Base-by-base conservation (phyloP, 805 yeast species). In the Tetrapisispora phaffii region DNA sequence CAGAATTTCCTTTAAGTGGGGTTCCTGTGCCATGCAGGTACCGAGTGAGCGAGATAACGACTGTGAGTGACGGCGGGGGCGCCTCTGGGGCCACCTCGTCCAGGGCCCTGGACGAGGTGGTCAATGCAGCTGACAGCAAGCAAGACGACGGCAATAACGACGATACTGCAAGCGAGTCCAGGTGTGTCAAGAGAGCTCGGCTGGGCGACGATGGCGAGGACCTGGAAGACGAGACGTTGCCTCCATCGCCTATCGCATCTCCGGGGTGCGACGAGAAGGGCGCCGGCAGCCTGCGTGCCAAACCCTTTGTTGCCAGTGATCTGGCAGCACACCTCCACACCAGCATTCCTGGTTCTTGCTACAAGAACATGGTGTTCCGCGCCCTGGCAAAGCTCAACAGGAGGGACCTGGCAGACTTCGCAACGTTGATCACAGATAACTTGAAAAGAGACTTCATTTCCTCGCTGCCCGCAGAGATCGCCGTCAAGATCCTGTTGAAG, bases 361-460 rank as follows among this genome's bases (percentile, higher is more conserved):
- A 40, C 50, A 24, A 45, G 42, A 41, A 34, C 32, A 21, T 45
- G 31, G 26, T 43, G n/a, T 43, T 20, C 29, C 16, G 38, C 3
- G 21, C 38, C 15, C 21, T 43, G 9, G 15, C 41, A 2, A 31
- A 36, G 26, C 8, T 41, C 20, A 38, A 41, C 33, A 54, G 66
- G 44, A 56, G 54, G 16, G 63, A 58, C 24, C 50, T 62, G 17
- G 59, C 65, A 10, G 66, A 62, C 48, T 42, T 62, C 19, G 56
- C 58, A 31, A 55, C 58, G 10, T 29, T 60, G 29, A 54, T 62
- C 21, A 53, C 55, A 29, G 63, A 58, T 42, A 53, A 60, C 41
- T 71, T 93, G 56, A 76, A 78, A 51, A 75, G 90, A 55, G 97
- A 93, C 56, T 64, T 93, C 34, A 60, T 90, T 7, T 58, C 78